Conservation (phyloP, 192 early-diverging fungal genomes). For the Paraglomus brasilianum region DNA sequence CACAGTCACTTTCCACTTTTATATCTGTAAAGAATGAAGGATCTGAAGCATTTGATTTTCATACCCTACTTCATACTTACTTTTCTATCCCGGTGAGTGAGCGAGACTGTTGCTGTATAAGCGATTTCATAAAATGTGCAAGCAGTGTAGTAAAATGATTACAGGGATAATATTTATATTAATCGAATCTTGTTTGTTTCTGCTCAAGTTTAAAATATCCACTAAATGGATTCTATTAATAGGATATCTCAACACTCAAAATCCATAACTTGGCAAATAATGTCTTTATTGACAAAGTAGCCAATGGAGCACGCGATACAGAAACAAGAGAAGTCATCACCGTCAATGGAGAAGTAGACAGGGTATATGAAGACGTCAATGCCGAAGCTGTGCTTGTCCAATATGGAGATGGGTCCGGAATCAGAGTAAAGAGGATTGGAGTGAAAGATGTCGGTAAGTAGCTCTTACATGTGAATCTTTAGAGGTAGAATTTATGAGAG, state of each 20-base stretch:
- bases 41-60: conserved; percentile 70
- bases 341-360: conserved; percentile 75
- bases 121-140: not conserved
- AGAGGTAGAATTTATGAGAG: not conserved
- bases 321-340: conserved; percentile 57
- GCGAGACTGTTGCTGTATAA: not conserved
- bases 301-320: conserved; percentile 33
- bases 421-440: conserved; percentile 35
- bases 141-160: not conserved
- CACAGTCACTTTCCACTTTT: conserved; percentile 67
- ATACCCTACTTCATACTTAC: conserved; percentile 92
- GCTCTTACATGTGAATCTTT: not conserved
- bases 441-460: conserved; percentile 42
- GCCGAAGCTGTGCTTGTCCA: conserved; percentile 40
- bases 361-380: conserved; percentile 75
- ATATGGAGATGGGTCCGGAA: conserved; percentile 24
- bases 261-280: conserved; percentile 67
- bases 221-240: not conserved
- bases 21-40: conserved; percentile 79
- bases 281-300: conserved; percentile 74
- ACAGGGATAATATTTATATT: not conserved
- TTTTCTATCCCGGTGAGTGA: conserved; percentile 60
- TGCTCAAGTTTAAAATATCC: not conserved
- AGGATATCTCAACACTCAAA: conserved; percentile 60
- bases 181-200: conserved; percentile 7